Evolutionary conservation across 2,329 filamentous ascomycete species (phyloP).

Genomic region (Colletotrichum coccodes): DNA sequence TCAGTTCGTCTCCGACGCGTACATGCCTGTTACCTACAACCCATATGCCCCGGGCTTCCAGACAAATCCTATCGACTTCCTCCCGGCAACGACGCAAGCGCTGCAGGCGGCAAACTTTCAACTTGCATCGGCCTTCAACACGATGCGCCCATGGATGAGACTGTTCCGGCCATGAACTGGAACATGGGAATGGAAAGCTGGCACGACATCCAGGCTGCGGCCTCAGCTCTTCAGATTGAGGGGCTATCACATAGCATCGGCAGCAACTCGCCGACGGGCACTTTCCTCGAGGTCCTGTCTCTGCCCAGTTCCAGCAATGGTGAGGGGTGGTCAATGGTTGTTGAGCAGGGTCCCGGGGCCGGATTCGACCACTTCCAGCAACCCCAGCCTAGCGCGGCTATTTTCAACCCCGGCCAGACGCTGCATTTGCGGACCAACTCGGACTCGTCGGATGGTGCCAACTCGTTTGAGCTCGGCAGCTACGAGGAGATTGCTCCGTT

Average conservation of each 20-base stretch:
- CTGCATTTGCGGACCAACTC: constrained; percentile 89
- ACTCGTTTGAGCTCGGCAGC: constrained; percentile 76
- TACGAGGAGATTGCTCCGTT: constrained; percentile 82
- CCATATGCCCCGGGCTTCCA: constrained; percentile 63
- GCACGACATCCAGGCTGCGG: constrained; percentile 78
- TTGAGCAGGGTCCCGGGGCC: constrained; percentile 28
- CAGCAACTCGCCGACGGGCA: constrained; percentile 56
- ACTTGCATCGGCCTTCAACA: constrained; percentile 71
- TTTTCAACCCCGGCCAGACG: constrained; percentile 93
- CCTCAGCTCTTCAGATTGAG: constrained; percentile 65
- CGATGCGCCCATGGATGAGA: constrained; percentile 66
- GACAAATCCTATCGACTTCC: constrained; percentile 68
- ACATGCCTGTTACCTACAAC: constrained; percentile 44
- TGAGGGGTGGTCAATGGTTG: constrained; percentile 80
- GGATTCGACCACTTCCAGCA: constrained; percentile 75
- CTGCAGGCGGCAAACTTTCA: constrained; percentile 69
- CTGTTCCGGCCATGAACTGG: constrained; percentile 68
- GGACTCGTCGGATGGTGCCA: constrained; percentile 80
- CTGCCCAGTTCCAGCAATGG: constrained; percentile 84
- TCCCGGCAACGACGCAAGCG: constrained; percentile 70
- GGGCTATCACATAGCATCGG: constrained; percentile 54
- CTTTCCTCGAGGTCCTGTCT: constrained; percentile 86
- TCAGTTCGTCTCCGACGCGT: constrained; percentile 65
- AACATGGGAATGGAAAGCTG: constrained; percentile 76
- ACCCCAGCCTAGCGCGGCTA: constrained; percentile 66